Evolutionary conservation across 2,329 filamentous ascomycete genomes (phyloP), one percentile per base, ranked within the genome.

Genomic region (Grosmannia clavigera): DNA sequence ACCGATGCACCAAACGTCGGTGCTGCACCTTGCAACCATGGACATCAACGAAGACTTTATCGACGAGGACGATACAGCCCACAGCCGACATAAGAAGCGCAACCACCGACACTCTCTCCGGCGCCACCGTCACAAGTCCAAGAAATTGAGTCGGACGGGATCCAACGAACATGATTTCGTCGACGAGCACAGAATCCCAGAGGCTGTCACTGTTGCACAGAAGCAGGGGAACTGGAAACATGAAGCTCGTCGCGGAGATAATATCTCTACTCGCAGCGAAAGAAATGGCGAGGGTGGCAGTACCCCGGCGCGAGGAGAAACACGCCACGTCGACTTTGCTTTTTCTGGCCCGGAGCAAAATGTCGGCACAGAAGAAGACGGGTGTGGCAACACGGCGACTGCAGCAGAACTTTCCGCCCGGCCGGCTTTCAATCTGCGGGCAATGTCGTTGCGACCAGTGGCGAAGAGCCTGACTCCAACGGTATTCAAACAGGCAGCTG

Each of bases 381-480:
- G 51, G 33, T 27, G 16, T 3, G 62, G 58, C 10, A 60, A 55
- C 52, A 31, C 57, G 43, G 57, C 57, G 2, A 43, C 74, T 10
- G 64, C 67, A 4, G 60, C 65, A 0, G 68, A 62, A 5, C 59
- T 59, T 3, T 65, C 67, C 10, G 61, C 65, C 1, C 75, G 74
- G 55, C 75, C 76, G 57, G 76, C 81, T 1, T 82, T 86, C 68
- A 77, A 77, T 62, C 69, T 87, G 16, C 81, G 84, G 54, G 78
- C 76, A 56, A 75, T 89, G 56, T 85, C 82, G 1, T 78, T 87
- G 58, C 76, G 80, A 54, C 84, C 85, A 1, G 78, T 79, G 43
- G 81, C 84, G 25, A 88, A 84, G 67, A 82, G 84, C 55, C 76
- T 92, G 4, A 83, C 87, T 0, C 87, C 87, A 57, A 83, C 84